These are phyloP conservation scores for Cyphellophora attinorum DNA, from an alignment of 2,329 filamentous ascomycete species.

Conservation along the genomic window DNA sequence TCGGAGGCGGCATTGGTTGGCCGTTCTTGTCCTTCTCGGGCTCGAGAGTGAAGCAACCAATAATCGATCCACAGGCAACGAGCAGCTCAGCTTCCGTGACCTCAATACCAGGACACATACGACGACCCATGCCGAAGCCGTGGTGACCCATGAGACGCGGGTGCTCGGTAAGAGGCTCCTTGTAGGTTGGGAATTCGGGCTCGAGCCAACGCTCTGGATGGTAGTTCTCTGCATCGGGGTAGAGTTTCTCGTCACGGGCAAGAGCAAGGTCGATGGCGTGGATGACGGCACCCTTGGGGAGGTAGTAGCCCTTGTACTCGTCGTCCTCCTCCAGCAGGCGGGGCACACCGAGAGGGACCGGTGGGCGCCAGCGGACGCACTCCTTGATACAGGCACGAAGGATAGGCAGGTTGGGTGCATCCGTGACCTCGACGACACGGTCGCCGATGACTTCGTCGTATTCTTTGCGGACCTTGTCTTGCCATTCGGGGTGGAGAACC, in stretches of 20 bases:
- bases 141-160: constrained; percentile 20
- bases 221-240: constrained; percentile 21
- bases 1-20: constrained; percentile 15
- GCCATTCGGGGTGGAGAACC: constrained; percentile 41
- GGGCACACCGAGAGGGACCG: constrained; percentile 39
- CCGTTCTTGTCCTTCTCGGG: constrained; percentile 17
- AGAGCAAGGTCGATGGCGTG: constrained; percentile 30
- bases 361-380: constrained; percentile 37
- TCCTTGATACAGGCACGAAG: constrained; percentile 33
- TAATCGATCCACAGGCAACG: constrained; percentile 18
- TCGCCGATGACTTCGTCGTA: constrained; percentile 35
- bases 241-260: constrained; percentile 20
- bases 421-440: constrained; percentile 32
- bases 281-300: constrained; percentile 38
- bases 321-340: constrained; percentile 44
- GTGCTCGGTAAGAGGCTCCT: constrained; percentile 21
- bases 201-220: constrained; percentile 21
- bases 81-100: constrained; percentile 19
- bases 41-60: constrained; percentile 18
- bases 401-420: constrained; percentile 28
- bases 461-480: constrained; percentile 35
- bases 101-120: constrained; percentile 21
- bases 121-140: constrained; percentile 22
- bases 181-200: constrained; percentile 21
- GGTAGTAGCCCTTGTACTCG: constrained; percentile 38